Evolutionary conservation across 2,329 filamentous ascomycete genomes (phyloP).

Genomic region (Nakataea oryzae): DNA sequence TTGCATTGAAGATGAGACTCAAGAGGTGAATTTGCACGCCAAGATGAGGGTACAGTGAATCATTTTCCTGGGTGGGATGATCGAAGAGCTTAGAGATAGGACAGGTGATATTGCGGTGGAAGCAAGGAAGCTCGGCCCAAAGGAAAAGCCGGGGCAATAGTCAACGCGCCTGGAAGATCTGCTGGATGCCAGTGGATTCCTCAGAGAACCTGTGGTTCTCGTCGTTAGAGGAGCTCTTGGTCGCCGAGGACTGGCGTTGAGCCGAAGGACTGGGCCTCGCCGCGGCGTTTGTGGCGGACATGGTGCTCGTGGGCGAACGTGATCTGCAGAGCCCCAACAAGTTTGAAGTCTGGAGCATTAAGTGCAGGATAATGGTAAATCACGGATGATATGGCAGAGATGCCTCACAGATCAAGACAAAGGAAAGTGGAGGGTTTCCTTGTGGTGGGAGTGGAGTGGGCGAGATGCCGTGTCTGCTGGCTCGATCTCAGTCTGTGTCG

Average conservation of each 20-base stretch:
- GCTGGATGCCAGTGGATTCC: conserved; percentile 14
- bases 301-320: conserved; percentile 11
- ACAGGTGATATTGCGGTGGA: neutral
- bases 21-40: neutral
- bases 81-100: neutral
- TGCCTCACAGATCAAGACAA: conserved; percentile 6
- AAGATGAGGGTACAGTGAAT: neutral
- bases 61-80: neutral
- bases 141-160: neutral
- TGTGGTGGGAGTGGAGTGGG: neutral
- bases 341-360: neutral
- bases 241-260: conserved; percentile 21
- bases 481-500: neutral
- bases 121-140: neutral
- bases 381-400: conserved; percentile 9
- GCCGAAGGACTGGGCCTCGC: conserved; percentile 30
- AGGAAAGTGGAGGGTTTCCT: neutral
- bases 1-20: neutral
- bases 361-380: conserved; percentile 2
- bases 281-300: conserved; percentile 23
- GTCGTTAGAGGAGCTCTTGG: conserved; percentile 21
- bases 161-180: conserved; percentile 18
- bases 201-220: conserved; percentile 27
- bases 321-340: neutral
- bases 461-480: neutral